phyloP scores from a whole-genome alignment of 257 asterid genomes.

The Oldenlandia corymbosa region DNA sequence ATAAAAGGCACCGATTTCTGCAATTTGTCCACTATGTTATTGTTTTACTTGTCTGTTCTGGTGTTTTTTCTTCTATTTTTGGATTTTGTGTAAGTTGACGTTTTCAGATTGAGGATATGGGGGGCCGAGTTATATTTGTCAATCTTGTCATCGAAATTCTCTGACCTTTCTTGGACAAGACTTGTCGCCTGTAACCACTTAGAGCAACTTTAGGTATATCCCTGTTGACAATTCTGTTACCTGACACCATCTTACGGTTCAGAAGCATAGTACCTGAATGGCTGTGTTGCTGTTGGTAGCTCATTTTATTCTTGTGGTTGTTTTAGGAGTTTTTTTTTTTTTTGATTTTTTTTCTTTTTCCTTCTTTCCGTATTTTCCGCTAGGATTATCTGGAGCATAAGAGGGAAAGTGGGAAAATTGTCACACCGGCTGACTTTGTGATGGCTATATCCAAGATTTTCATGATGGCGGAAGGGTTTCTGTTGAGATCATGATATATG shows the following conservation, averaged over 20 bases:
- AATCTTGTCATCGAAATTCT: conserved; percentile 1
- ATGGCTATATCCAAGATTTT: conserved; percentile 11
- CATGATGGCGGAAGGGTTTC: conserved; percentile 9
- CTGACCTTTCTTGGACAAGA: not conserved
- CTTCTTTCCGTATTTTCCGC: not conserved
- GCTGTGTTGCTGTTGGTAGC: not conserved
- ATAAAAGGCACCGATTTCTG: not conserved
- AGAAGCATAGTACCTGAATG: conserved; percentile 6
- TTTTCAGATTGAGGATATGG: conserved; percentile 1
- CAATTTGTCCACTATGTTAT: conserved; percentile 1
- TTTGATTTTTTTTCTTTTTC: not conserved
- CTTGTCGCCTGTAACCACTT: not conserved
- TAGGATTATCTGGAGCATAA: not conserved
- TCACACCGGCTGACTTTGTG: conserved; percentile 7
- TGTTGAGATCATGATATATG: conserved; percentile 8
- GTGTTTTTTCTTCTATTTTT: not conserved
- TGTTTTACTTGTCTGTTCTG: not conserved
- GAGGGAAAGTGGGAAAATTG: not conserved
- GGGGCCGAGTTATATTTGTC: not conserved
- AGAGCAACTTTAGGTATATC: too few species aligned
- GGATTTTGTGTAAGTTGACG: conserved; percentile 1
- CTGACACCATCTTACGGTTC: not conserved
- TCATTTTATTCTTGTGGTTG: not conserved
- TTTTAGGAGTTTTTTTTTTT: not conserved
- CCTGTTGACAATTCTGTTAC: conserved; percentile 1